Evolutionary conservation across 768 basidiomycete species (phyloP).

Genomic region (Termitomyces heimii): DNA sequence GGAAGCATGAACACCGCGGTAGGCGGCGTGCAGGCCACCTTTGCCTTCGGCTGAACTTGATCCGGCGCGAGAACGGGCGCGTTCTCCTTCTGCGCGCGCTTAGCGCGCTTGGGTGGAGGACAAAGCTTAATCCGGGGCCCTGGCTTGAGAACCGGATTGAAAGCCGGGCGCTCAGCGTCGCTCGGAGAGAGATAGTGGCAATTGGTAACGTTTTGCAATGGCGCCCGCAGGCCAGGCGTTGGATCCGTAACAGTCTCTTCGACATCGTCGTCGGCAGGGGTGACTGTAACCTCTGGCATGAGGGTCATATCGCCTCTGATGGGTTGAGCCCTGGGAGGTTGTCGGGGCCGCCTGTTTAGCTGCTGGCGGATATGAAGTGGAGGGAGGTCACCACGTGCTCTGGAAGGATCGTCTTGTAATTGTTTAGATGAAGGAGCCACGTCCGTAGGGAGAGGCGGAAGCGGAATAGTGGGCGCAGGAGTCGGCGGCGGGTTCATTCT

Average conservation of each 20-base stretch:
- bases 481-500: not conserved
- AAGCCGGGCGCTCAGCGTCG: conserved; percentile 2
- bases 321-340: not conserved
- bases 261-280: not conserved
- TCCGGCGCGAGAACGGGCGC: not conserved
- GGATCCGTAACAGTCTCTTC: not conserved
- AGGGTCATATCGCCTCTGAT: not conserved
- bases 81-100: not conserved
- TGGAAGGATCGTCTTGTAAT: not conserved
- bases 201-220: not conserved
- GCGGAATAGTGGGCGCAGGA: not conserved
- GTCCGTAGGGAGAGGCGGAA: not conserved
- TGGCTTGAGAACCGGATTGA: not conserved
- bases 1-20: not conserved
- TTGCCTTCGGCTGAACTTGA: not conserved
- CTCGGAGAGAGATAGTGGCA: not conserved
- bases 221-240: not conserved
- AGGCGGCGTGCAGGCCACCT: not conserved
- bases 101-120: not conserved
- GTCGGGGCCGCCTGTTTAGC: not conserved
- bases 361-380: not conserved
- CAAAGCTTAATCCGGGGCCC: not conserved
- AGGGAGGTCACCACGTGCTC: not conserved
- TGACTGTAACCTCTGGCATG: not conserved
- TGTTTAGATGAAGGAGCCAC: not conserved